Evolutionary conservation across 2,329 filamentous ascomycete species (phyloP).

Genomic region (Xenosphaeropsis pyriputrescens): DNA sequence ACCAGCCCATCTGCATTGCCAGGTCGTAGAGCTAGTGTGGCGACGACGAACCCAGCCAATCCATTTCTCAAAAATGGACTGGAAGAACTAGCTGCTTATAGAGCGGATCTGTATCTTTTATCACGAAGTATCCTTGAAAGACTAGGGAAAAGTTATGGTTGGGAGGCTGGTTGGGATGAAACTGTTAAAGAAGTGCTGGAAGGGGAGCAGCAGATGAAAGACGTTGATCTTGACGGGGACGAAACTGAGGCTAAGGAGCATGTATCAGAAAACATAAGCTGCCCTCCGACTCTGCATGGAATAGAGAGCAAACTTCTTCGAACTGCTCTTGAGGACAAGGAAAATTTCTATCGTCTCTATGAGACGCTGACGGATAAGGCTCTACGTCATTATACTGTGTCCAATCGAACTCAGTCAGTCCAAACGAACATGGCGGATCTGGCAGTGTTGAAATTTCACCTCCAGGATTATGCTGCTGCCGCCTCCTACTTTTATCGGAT

Average conservation of each 20-base stretch:
- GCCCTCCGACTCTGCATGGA: conserved; percentile 22
- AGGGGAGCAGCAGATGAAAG: conserved; percentile 30
- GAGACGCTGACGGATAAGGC: conserved; percentile 74
- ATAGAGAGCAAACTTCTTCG: conserved; percentile 41
- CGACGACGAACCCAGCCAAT: conserved; percentile 22
- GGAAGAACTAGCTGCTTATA: conserved; percentile 67
- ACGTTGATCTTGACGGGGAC: conserved; percentile 33
- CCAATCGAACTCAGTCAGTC: conserved; percentile 63
- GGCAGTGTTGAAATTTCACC: conserved; percentile 67
- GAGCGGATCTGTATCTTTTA: conserved; percentile 69
- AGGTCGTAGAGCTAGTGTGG: conserved; percentile 22
- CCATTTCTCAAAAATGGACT: conserved; percentile 48
- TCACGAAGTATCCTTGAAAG: conserved; percentile 69
- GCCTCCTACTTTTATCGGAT: conserved; percentile 66
- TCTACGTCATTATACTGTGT: conserved; percentile 68
- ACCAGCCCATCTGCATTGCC: conserved; percentile 39
- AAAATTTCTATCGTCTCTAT: conserved; percentile 52
- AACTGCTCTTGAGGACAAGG: conserved; percentile 43
- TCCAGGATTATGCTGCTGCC: conserved; percentile 59
- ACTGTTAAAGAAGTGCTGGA: conserved; percentile 29
- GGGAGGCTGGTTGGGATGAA: conserved; percentile 63
- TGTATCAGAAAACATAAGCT: neutral
- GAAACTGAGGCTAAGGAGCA: neutral
- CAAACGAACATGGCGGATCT: conserved; percentile 72
- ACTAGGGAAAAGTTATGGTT: conserved; percentile 55